Conservation (phyloP, 139 green algal species). For the Chlamydomonas applanata region DNA sequence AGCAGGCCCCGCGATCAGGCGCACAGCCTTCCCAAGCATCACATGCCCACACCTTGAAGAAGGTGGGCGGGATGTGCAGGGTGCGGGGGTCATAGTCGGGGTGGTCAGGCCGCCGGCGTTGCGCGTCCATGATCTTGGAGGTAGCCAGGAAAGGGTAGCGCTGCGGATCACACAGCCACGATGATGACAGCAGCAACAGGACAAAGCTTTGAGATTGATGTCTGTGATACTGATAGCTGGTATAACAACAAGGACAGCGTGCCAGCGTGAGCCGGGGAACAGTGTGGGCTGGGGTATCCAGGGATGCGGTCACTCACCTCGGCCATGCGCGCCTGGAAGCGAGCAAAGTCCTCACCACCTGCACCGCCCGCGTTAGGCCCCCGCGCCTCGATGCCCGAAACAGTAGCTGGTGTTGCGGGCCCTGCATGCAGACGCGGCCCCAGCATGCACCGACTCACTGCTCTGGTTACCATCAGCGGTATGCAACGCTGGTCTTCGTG, state of each 20-base stretch:
- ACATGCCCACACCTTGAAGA: slow-evolving; percentile 61
- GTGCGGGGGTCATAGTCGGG: slow-evolving; percentile 77
- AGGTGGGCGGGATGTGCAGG: slow-evolving; percentile 73
- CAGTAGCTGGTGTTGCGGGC: neutral
- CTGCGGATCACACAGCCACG: slow-evolving; percentile 1
- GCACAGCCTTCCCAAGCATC: too few species aligned
- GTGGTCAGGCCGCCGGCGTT: slow-evolving; percentile 52
- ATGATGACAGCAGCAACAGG: neutral
- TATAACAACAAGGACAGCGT: too few species aligned
- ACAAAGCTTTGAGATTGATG: neutral
- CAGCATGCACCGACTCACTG: neutral
- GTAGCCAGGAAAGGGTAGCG: slow-evolving; percentile 77
- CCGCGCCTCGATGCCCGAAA: slow-evolving; percentile 19
- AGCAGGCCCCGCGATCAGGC: too few species aligned
- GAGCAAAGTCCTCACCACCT: slow-evolving; percentile 34
- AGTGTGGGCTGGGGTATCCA: neutral
- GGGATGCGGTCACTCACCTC: neutral
- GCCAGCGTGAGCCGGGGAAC: neutral
- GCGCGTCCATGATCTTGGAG: slow-evolving; percentile 62
- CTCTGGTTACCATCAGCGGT: too few species aligned
- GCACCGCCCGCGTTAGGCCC: slow-evolving; percentile 21
- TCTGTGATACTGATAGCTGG: neutral
- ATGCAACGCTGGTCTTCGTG: too few species aligned
- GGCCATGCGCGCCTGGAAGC: slow-evolving; percentile 57
- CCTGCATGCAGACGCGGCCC: too few species aligned